A percentile compares a stretch with the other conserved stretches of the same genome.
Evolutionary conservation across 2,329 filamentous ascomycete species (phyloP).

Genomic region (Gaeumannomyces tritici): DNA sequence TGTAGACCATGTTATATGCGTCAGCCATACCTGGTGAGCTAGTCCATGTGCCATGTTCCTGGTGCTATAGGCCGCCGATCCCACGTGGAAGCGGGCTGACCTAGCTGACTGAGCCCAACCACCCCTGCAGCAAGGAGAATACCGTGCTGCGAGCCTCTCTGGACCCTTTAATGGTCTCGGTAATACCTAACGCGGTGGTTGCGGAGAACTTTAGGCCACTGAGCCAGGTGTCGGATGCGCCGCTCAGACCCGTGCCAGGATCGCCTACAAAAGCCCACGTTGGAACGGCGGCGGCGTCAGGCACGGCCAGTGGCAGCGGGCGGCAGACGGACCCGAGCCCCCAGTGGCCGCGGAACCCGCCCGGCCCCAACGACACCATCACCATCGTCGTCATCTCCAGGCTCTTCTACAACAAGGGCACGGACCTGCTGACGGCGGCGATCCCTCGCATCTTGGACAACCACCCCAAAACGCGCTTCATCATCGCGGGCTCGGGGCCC

Average conservation of each 20-base stretch:
- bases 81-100: neutral
- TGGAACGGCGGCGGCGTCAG: conserved; percentile 11
- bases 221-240: conserved; percentile 22
- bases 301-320: conserved; percentile 16
- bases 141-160: conserved; percentile 89
- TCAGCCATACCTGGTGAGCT: conserved; percentile 85
- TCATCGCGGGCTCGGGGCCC: conserved; percentile 90
- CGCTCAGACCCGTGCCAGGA: conserved; percentile 4
- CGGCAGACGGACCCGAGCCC: conserved; percentile 15
- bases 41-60: no score
- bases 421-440: conserved; percentile 89
- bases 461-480: conserved; percentile 89
- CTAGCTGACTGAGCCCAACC: conserved; percentile 9
- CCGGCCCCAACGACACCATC: conserved; percentile 77
- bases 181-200: conserved; percentile 95
- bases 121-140: conserved; percentile 72
- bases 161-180: conserved; percentile 93
- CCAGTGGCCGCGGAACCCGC: conserved; percentile 48
- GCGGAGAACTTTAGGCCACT: conserved; percentile 88
- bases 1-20: conserved; percentile 96
- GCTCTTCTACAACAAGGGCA: conserved; percentile 98
- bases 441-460: conserved; percentile 85
- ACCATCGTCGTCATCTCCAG: conserved; percentile 96
- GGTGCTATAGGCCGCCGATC: neutral
- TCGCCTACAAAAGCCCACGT: conserved; percentile 1